Base-by-base conservation (phyloP, 108 stramenopile genomes). In the Discostella pseudostelligera region DNA sequence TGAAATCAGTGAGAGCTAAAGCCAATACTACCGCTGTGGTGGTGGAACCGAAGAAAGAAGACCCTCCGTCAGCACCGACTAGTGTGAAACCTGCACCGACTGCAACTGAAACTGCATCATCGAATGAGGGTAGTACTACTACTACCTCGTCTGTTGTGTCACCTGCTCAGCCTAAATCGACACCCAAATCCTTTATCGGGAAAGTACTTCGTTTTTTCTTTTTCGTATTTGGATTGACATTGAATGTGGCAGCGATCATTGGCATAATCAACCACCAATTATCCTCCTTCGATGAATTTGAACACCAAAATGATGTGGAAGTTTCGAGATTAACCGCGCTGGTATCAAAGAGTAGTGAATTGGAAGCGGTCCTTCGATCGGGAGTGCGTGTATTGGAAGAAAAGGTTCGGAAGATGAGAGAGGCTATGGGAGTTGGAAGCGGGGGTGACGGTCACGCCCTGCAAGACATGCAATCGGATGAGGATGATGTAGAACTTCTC, bases 361-460 rank as follows among this genome's bases (percentile, higher is more conserved):
- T 56, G 55, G 55, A 56, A 19, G 55, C 55, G 17, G 35, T 56
- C 13, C 55, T 56, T 35, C 55, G 55, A 39, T 56, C 55, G n/a
- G 55, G 55, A 4, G n/a, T 56, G 2, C 16, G 37, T 17, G 55
- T 56, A 19, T 19, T 56, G 17, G 55, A 56, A 37, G 36, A 35
- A 39, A 26, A 56, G 35, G 19, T 56, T 14, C 17, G 17, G 29
- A 35, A n/a, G 55, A 17, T 13, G 32, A 56, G 55, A 14, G 9
- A 29, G 3, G 50, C 26, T 0, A 8, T 24, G 22, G 4, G 50
- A 28, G 13, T 13, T 3, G 21, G 4, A 19, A 17, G 0, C 32
- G 16, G 1, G 32, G 32, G 17, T 0, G 53, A 35, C 14, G 55
- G 5, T 26, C 37, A 7, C 32, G n/a, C 32, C 32, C n/a, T 39